Percentiles rank a stretch among this genome's conserved stretches.
phyloP scores from a whole-genome alignment of 768 basidiomycete genomes.

The Mycena rosella region DNA sequence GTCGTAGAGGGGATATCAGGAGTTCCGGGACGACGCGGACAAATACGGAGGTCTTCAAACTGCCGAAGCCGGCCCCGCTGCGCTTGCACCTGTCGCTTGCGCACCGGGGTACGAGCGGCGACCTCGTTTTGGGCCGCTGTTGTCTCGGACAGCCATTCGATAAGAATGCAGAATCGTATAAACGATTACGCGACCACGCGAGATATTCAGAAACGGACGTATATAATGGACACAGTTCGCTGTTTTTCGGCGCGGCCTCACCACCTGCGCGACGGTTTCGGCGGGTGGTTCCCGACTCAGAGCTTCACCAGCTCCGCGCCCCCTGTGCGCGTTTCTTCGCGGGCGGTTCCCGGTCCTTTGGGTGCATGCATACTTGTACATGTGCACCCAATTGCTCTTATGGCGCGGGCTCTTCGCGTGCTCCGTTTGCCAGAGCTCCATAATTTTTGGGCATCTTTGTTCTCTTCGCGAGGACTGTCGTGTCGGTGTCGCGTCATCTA shows the following conservation, averaged over 20 bases:
- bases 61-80: constrained; percentile 16
- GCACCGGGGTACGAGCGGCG: constrained; percentile 18
- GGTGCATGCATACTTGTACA: background rate
- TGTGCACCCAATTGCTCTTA: background rate
- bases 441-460: constrained; percentile 26
- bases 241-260: constrained; percentile 15
- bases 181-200: background rate
- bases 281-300: constrained; percentile 28
- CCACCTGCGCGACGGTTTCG: constrained; percentile 13
- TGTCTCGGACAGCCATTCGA: constrained; percentile 10
- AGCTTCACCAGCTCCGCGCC: constrained; percentile 26
- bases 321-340: constrained; percentile 1
- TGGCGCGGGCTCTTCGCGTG: background rate
- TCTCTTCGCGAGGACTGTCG: constrained; percentile 17
- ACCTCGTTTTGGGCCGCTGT: constrained; percentile 19
- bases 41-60: constrained; percentile 8
- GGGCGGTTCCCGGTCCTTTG: constrained; percentile 28
- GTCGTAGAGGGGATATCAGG: constrained; percentile 10
- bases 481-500: background rate
- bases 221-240: background rate
- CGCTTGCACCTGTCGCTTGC: background rate
- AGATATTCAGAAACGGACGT: background rate
- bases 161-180: background rate
- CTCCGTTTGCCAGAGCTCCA: background rate
- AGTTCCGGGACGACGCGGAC: constrained; percentile 23